Evolutionary conservation across 495 filamentous ascomycete genomes (phyloP).

Genomic region (Penicillium soppii): DNA sequence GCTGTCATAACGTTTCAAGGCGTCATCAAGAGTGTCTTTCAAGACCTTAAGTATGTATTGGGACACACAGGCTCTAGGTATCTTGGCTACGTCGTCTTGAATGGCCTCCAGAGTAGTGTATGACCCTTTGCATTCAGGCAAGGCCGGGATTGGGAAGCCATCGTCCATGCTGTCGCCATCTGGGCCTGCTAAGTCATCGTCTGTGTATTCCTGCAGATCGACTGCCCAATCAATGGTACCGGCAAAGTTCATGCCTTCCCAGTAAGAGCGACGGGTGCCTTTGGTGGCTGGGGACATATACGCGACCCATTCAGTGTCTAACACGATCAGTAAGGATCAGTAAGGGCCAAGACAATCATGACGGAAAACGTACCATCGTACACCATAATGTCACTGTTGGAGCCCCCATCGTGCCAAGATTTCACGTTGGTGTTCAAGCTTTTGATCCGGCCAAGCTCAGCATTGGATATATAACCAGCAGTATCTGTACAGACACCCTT

Average conservation of each 20-base stretch:
- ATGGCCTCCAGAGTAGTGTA: too few relatives aligned
- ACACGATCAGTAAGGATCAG: too few relatives aligned
- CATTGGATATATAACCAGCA: constrained; percentile 15
- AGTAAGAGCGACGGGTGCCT: background rate
- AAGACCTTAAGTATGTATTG: too few relatives aligned
- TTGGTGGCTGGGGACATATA: background rate
- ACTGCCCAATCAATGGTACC: constrained; percentile 34
- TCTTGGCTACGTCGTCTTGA: too few relatives aligned
- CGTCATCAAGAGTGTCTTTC: too few relatives aligned
- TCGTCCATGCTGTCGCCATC: too few relatives aligned
- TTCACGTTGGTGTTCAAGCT: background rate
- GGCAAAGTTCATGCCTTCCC: constrained; percentile 14
- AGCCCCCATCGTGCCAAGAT: background rate
- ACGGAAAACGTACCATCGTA: background rate
- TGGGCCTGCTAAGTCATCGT: too few relatives aligned
- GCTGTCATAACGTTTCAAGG: too few relatives aligned
- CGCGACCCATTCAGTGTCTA: background rate
- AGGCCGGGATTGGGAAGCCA: too few relatives aligned
- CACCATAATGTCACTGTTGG: background rate
- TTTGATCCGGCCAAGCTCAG: background rate
- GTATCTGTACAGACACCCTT: constrained; percentile 6
- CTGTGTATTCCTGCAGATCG: background rate
- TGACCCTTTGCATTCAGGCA: too few relatives aligned
- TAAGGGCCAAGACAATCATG: too few relatives aligned
- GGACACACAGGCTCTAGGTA: too few relatives aligned